Evolutionary conservation across 1,139 yeast species (phyloP).

Genomic region (Zhuliangozyma parablackwelliae): DNA sequence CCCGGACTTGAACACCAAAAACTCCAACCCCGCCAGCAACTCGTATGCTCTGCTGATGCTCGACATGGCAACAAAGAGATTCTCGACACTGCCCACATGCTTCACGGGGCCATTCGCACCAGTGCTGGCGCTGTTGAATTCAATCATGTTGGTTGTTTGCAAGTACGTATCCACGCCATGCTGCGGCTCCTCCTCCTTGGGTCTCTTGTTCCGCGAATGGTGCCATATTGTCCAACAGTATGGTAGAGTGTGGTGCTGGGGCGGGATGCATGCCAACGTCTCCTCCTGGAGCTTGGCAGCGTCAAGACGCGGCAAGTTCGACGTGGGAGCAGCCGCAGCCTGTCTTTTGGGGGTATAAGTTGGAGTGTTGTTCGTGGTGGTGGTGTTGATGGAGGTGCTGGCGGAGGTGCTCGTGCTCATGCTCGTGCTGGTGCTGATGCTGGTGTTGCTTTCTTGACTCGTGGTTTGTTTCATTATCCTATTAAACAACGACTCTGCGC

Average conservation of each 20-base stretch:
- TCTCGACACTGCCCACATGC: constrained; percentile 52
- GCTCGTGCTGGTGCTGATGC: background rate
- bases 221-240: constrained; percentile 51
- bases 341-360: constrained; percentile 5
- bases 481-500: constrained; percentile 48
- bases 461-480: constrained; percentile 43
- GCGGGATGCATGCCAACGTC: constrained; percentile 25
- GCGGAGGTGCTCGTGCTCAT: background rate
- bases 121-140: constrained; percentile 16
- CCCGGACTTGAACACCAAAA: constrained; percentile 58
- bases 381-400: constrained; percentile 1
- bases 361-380: constrained; percentile 2
- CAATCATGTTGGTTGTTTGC: constrained; percentile 39
- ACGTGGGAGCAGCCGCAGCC: background rate
- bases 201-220: constrained; percentile 33
- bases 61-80: constrained; percentile 54
- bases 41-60: constrained; percentile 45
- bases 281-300: constrained; percentile 31
- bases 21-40: constrained; percentile 53
- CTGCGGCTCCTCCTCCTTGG: constrained; percentile 2
- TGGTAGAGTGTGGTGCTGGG: constrained; percentile 37
- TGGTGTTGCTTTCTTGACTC: constrained; percentile 5
- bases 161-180: constrained; percentile 32
- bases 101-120: constrained; percentile 17
- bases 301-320: constrained; percentile 30